Evolutionary conservation across 257 asterid genomes (phyloP), one percentile per base, ranked within the genome.

Genomic region (Capsicum rhomboideum): DNA sequence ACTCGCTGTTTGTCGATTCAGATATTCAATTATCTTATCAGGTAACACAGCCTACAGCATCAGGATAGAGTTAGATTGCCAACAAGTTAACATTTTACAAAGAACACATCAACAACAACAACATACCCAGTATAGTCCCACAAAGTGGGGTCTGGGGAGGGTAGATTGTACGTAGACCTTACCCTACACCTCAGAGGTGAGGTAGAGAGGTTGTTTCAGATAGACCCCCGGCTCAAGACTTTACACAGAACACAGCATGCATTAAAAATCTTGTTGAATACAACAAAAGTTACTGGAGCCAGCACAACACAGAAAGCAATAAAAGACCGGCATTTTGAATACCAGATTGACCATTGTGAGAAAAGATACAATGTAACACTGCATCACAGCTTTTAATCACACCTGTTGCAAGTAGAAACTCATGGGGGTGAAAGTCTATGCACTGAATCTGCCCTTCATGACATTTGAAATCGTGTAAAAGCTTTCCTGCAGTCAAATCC

Each of bases 401-500:
- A 96, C 99, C 99, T 94, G 99, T 96, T 84, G 99, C 99, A 87
- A 96, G 92, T 88, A 94, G 88, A 91, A 94, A 96, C 84, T 96
- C 99, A 58, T 96, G 94, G 49, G 99, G 99, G 80, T 96, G 99
- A 89, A 96, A 96, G 84, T 94, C 99, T 67, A 96, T 94, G 93
- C 98, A 92, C 79, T 96, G 96, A 82, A 96, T 82, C 88, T 96
- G 98, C 84, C 99, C 98, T 80, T 96, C 98, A 29, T 96, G 99
- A 88, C 88, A 85, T 90, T 96, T 96, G 84, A 96, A 94, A 8
- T 94, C 98, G 78, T 96, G 98, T 91, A 94, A 81, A 87, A 94
- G 92, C 94, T 94, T 96, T 86, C 99, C 99, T 17, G 99, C 99
- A 79, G 99, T 96, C 90, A 96, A 91, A 90, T 96, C 99, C 99